Conservation (phyloP, 345 rosid species). For the Syzygium aqueum region DNA sequence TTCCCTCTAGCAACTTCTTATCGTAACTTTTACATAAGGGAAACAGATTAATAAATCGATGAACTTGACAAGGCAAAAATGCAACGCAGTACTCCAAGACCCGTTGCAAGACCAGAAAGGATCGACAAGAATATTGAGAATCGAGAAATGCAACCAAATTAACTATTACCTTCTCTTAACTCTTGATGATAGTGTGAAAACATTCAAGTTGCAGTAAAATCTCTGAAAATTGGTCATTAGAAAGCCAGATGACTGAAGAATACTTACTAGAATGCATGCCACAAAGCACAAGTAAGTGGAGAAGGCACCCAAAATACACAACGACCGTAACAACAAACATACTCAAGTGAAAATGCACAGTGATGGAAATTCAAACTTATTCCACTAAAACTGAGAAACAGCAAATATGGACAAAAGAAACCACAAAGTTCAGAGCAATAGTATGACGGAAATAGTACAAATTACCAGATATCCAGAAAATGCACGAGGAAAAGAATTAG, state of each 20-base stretch:
- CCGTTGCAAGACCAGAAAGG: background rate
- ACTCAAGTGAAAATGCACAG: background rate
- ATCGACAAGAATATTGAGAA: background rate
- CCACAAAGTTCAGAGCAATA: background rate
- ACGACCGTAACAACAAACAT: background rate
- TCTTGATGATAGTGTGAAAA: background rate
- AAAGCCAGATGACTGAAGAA: background rate
- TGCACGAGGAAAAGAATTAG: background rate
- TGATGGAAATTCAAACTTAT: background rate
- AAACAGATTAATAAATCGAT: background rate
- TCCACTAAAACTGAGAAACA: background rate
- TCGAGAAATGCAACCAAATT: background rate
- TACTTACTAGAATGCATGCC: background rate
- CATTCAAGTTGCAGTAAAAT: background rate
- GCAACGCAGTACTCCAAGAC: background rate
- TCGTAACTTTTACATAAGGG: background rate
- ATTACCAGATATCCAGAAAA: background rate
- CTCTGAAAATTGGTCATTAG: background rate
- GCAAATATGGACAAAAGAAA: background rate
- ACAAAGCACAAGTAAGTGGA: background rate
- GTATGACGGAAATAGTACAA: background rate
- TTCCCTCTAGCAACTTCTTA: background rate
- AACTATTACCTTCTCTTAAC: background rate
- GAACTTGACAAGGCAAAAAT: background rate
- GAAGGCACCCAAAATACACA: background rate